Evolutionary conservation across 73 alveolate genomes (phyloP).

Genomic region (Effrenium voratum): DNA sequence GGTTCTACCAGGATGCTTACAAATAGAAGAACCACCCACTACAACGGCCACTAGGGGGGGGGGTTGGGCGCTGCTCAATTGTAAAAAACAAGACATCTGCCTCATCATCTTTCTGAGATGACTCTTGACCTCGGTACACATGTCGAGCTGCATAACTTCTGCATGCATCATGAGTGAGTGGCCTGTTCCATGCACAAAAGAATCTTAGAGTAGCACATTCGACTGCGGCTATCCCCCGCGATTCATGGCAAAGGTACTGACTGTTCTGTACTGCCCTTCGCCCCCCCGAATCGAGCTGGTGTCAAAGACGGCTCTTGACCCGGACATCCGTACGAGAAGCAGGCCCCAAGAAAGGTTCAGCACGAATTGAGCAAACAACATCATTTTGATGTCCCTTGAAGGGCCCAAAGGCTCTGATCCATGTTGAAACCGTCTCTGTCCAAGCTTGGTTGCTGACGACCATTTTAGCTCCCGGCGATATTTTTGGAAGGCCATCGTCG

Average conservation of each 20-base stretch:
- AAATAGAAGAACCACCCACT: background rate
- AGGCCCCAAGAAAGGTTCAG: no score
- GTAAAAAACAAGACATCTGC: background rate
- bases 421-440: background rate
- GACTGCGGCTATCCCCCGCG: no score
- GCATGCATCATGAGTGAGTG: no score
- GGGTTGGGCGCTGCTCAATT: background rate
- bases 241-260: no score
- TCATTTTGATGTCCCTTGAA: background rate
- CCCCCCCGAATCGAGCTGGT: no score
- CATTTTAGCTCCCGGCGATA: conserved; percentile 42
- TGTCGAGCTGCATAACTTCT: no score
- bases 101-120: conserved; percentile 76
- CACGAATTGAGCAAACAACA: background rate
- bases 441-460: background rate
- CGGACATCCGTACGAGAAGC: background rate
- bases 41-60: background rate
- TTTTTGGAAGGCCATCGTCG: conserved; percentile 81
- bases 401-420: background rate
- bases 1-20: background rate
- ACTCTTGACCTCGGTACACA: conserved; percentile 74
- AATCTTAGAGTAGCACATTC: no score
- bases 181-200: no score
- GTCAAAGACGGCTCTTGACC: no score
- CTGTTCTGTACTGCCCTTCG: no score